These are phyloP conservation scores for Lactarius vividus DNA, from an alignment of 768 basidiomycete species.

Conservation along the genomic window DNA sequence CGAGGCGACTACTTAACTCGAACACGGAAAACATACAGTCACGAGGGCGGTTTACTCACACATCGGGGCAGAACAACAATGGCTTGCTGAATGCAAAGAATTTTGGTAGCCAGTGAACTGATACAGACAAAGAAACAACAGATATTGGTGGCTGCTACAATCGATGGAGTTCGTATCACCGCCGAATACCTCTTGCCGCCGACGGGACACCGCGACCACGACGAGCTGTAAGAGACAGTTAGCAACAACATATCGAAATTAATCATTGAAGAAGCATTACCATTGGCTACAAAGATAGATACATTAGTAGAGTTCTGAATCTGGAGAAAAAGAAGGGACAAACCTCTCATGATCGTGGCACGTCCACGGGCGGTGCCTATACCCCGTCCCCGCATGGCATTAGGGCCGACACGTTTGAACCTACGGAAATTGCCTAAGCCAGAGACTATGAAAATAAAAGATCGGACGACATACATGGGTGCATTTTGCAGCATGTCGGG, in stretches of 20 bases:
- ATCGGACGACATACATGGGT: constrained; percentile 72
- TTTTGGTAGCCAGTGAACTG: constrained; percentile 11
- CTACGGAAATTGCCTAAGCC: constrained; percentile 41
- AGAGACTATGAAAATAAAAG: constrained; percentile 7
- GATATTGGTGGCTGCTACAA: constrained; percentile 22
- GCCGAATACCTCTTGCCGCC: constrained; percentile 73
- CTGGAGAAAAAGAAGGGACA: constrained; percentile 35
- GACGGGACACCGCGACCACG: constrained; percentile 82
- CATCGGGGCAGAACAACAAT: background rate
- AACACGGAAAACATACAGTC: too few species aligned
- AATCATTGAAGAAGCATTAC: constrained; percentile 36
- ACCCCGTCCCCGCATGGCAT: constrained; percentile 98
- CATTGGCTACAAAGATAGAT: constrained; percentile 59
- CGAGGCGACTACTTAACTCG: too few species aligned
- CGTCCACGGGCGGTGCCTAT: constrained; percentile 99
- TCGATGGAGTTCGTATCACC: constrained; percentile 43
- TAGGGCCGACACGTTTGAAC: constrained; percentile 99
- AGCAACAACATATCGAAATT: constrained; percentile 14
- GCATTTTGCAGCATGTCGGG: constrained; percentile 99
- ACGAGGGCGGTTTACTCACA: too few species aligned
- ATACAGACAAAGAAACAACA: constrained; percentile 24
- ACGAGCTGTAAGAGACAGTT: constrained; percentile 53
- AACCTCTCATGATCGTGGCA: constrained; percentile 97
- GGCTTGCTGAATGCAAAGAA: background rate
- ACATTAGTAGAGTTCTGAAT: constrained; percentile 23